phyloP scores from a whole-genome alignment of 2,329 filamentous ascomycete species.

The Neurospora sp. region DNA sequence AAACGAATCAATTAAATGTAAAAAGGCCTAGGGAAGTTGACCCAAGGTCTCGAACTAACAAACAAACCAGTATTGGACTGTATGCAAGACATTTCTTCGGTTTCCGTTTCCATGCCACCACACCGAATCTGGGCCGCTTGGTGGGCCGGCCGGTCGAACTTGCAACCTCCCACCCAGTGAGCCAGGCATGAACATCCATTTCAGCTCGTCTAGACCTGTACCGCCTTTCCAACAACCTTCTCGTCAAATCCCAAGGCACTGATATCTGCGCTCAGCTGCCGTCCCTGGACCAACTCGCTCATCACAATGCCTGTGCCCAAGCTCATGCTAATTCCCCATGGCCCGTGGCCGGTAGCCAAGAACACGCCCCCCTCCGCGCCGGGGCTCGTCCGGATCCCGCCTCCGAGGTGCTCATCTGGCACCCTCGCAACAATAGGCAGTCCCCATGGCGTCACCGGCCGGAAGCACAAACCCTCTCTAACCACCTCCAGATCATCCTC shows the following conservation, averaged over 20 bases:
- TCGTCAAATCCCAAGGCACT: constrained; percentile 30
- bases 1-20: too few relatives aligned
- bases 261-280: constrained; percentile 49
- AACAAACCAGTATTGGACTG: too few relatives aligned
- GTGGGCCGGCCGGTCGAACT: not conserved
- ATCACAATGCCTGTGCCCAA: constrained; percentile 63
- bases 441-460: constrained; percentile 57
- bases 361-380: constrained; percentile 53
- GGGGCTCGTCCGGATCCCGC: constrained; percentile 30
- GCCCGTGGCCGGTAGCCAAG: constrained; percentile 62
- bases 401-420: constrained; percentile 44
- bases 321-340: constrained; percentile 59
- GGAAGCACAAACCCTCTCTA: constrained; percentile 60
- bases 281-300: constrained; percentile 58
- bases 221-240: not conserved
- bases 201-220: not conserved
- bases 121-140: not conserved
- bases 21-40: too few relatives aligned
- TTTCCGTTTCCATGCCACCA: not conserved
- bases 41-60: too few relatives aligned
- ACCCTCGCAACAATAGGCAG: constrained; percentile 53
- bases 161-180: not conserved
- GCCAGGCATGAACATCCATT: not conserved
- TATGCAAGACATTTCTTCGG: not conserved
- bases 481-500: constrained; percentile 50